Base-by-base conservation (phyloP, 495 filamentous ascomycete species). In the Emericellopsis terricola region DNA sequence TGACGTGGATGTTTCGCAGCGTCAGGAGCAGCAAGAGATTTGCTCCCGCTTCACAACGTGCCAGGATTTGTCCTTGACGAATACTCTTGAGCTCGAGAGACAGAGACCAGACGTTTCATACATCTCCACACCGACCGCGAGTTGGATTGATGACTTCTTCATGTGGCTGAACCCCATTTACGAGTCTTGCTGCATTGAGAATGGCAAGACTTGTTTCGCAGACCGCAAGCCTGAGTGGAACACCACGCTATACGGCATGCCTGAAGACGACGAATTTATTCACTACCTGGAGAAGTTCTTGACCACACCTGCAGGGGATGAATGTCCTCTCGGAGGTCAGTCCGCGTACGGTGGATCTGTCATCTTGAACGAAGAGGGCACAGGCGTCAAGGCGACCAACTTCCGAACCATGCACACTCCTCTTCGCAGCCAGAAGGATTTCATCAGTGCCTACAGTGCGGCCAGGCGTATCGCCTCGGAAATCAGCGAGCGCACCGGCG, bases 91-190 rank as follows among this genome's bases (percentile, higher is more conserved):
- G 45, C 78, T 81, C 49, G 89, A 97, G 56, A 72, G 87, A 3
- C 96, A 93, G 55, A 69, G 91, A 11, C 65, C 84, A 0, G 67
- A 87, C n/a, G 66, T 83, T 3, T 94, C 85, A 2, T 94, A 91
- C 53, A 79, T 97, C 39, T 62, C 81, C n/a, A 76, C 83, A n/a
- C 73, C 85, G 1, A 74, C 85, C 4, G 89, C 89, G 14, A 93
- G 81, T 49, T 97, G 89, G 89, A 64, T 97, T 19, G 89, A 97
- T 50, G 89, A 97, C 47, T 94, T 81, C 53, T 81, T 96, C 55
- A 71, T 79, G 40, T 97, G 91, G 91, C 62, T 96, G 10, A 89
- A 94, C 43, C 91, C 91, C 0, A 60, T 64, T 10, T 76, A 85
- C 36, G 74, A 81, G 31, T 60, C 67, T 29, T 96, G 91, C 57